Evolutionary conservation across 2,329 filamentous ascomycete species (phyloP).

Genomic region (Hortaea werneckii): DNA sequence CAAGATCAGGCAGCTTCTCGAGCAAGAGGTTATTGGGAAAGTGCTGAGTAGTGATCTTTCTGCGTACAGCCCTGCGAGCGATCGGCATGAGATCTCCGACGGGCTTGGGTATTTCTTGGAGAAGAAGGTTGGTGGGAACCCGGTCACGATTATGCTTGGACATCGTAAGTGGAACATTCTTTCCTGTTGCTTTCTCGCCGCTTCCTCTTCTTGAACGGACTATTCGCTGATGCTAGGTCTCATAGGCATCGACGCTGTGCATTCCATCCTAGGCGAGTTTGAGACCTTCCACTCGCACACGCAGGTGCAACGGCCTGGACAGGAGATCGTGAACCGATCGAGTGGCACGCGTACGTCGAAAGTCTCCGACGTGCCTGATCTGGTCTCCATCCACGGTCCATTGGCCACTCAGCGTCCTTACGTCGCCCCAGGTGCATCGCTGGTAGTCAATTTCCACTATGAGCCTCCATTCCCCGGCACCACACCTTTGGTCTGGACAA

Average conservation of each 20-base stretch:
- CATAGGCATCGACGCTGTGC: conserved; percentile 15
- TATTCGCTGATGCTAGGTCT: background rate
- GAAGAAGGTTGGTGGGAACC: conserved; percentile 15
- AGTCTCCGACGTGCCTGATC: conserved; percentile 16
- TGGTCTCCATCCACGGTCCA: conserved; percentile 15
- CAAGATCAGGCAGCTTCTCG: conserved; percentile 35
- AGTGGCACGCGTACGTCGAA: background rate
- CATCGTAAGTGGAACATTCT: conserved; percentile 10
- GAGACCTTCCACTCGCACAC: conserved; percentile 7
- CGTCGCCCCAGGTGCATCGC: conserved; percentile 9
- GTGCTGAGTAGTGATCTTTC: conserved; percentile 23
- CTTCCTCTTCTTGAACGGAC: background rate
- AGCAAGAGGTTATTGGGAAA: conserved; percentile 34
- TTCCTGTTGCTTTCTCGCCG: no score
- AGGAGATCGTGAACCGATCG: conserved; percentile 6
- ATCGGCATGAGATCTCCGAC: conserved; percentile 11
- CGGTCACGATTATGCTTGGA: conserved; percentile 14
- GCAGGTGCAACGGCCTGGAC: conserved; percentile 13
- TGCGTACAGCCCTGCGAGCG: conserved; percentile 3
- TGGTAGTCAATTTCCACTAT: conserved; percentile 9
- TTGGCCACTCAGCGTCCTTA: conserved; percentile 4
- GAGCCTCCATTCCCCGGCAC: conserved; percentile 15
- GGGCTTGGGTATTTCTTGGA: conserved; percentile 16
- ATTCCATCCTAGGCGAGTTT: conserved; percentile 16
- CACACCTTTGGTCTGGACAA: conserved; percentile 14